Conservation (phyloP, 441 rosid species). For the Erysimum pusillum region DNA sequence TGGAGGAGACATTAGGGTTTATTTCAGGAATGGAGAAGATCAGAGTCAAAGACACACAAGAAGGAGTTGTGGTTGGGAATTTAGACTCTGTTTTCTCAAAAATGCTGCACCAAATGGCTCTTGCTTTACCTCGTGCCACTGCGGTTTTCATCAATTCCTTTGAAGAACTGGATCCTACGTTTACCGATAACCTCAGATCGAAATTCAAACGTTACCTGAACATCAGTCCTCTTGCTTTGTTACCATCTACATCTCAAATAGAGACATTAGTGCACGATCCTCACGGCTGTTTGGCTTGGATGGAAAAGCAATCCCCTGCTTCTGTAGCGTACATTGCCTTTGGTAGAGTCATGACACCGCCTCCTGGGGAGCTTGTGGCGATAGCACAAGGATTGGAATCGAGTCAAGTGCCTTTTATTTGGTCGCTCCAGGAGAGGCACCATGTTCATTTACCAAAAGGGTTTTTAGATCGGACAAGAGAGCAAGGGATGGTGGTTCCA, state of each 20-base stretch:
- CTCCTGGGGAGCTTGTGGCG: constrained; percentile 56
- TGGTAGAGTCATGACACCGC: constrained; percentile 54
- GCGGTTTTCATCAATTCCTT: constrained; percentile 67
- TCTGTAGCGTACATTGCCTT: constrained; percentile 65
- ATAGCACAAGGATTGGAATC: constrained; percentile 62
- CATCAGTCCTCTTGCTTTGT: constrained; percentile 58
- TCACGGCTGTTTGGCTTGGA: constrained; percentile 59
- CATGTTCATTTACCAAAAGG: constrained; percentile 47
- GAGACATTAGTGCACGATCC: constrained; percentile 33
- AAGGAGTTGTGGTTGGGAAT: constrained; percentile 57
- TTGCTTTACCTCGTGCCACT: constrained; percentile 55
- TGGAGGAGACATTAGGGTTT: constrained; percentile 53
- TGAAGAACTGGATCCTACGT: constrained; percentile 58
- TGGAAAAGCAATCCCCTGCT: constrained; percentile 47
- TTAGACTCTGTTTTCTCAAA: constrained; percentile 58
- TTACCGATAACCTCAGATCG: constrained; percentile 53
- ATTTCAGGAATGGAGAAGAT: constrained; percentile 71
- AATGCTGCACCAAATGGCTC: constrained; percentile 45
- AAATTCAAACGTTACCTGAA: constrained; percentile 52
- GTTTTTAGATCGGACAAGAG: constrained; percentile 52
- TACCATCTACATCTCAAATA: constrained; percentile 18
- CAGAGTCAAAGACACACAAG: constrained; percentile 58
- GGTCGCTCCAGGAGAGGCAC: constrained; percentile 56
- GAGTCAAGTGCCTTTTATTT: constrained; percentile 55
- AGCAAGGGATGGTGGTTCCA: constrained; percentile 54